phyloP scores from a whole-genome alignment of 371 early-diverging fungal genomes.

The Mucor irregularis region DNA sequence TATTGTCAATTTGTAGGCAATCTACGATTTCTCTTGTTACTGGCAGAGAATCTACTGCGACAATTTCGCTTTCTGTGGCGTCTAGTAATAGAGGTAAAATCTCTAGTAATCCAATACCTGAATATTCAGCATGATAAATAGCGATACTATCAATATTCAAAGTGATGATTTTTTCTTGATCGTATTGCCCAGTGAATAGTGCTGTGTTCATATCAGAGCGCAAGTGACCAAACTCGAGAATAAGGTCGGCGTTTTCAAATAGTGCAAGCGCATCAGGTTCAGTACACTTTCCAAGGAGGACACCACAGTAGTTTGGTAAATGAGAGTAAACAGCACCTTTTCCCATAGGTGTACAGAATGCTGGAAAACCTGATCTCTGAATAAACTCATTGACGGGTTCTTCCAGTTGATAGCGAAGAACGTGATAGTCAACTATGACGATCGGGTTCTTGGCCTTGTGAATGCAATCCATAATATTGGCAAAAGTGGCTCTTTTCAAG shows the following conservation, averaged over 20 bases:
- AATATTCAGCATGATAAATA: too few relatives aligned
- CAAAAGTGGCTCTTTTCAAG: too few relatives aligned
- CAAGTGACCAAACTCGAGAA: conserved; percentile 48
- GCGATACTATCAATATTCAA: too few relatives aligned
- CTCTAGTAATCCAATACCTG: too few relatives aligned
- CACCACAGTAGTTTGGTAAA: conserved; percentile 38
- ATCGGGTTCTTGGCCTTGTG: conserved; percentile 37
- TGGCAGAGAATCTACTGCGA: too few relatives aligned
- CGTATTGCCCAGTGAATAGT: too few relatives aligned
- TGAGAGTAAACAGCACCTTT: conserved; percentile 43
- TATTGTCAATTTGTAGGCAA: too few relatives aligned
- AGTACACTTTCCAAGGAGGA: conserved; percentile 39
- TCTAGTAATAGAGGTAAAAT: too few relatives aligned
- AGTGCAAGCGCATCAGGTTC: conserved; percentile 30
- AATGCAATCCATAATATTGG: conserved; percentile 32
- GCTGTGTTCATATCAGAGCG: too few relatives aligned
- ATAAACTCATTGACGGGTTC: conserved; percentile 35
- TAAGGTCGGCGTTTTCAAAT: conserved; percentile 42
- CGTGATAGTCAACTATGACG: conserved; percentile 51
- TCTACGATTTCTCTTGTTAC: too few relatives aligned
- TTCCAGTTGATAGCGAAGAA: conserved; percentile 33
- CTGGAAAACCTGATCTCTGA: conserved; percentile 41
- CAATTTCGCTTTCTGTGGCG: too few relatives aligned
- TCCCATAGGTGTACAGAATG: conserved; percentile 52
- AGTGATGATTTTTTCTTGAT: too few relatives aligned